Base-by-base conservation (phyloP, 331 rosid species). In the Pyracantha coccinea region DNA sequence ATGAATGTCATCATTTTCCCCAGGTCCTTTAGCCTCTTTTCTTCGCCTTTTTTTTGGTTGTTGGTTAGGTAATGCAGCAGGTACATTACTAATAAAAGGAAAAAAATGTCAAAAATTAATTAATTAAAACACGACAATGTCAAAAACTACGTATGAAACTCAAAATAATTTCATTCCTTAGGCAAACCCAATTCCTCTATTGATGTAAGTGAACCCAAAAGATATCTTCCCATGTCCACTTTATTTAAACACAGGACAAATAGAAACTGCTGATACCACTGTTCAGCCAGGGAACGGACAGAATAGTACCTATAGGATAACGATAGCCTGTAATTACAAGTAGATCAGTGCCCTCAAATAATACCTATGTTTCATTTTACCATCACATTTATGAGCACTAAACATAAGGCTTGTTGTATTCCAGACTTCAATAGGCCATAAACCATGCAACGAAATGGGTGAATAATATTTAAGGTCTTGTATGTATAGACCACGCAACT, bases 41-140 rank as follows among this genome's bases (percentile, higher is more conserved):
- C 91, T 86, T 85, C 98, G 89, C 79, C 97, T 92, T 86, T 92
- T 92, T 89, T 92, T 92, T 79, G 92, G 95, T 83, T 90, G 98
- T 79, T 89, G 99, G 61, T 82, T 90, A 71, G 98, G 96, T 65
- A 84, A 81, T 76, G 59, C 90, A 76, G 86, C 71, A 60, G 96
- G 84, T 66, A 83, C 90, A 44, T 82, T 87, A 81, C 93, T 88
- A 29, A 19, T 27, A 24, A 47, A 68, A 69, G 14, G 60, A 75
- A 28, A 60, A 11, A 75, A 81, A 52, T 35, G 58, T 71, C 54
- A 63, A 50, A 77, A 74, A 65, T 41, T 58, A 33, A 53, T 53
- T 69, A 69, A 55, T 14, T 27, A 69, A 25, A 16, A 35, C 28
- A 63, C 27, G 8, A 29, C 35, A 33, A 32, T 20, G 19, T 24